A percentile compares a stretch with the other conserved stretches of the same genome.
phyloP scores from a whole-genome alignment of 768 basidiomycete species.

The Russula sp. region DNA sequence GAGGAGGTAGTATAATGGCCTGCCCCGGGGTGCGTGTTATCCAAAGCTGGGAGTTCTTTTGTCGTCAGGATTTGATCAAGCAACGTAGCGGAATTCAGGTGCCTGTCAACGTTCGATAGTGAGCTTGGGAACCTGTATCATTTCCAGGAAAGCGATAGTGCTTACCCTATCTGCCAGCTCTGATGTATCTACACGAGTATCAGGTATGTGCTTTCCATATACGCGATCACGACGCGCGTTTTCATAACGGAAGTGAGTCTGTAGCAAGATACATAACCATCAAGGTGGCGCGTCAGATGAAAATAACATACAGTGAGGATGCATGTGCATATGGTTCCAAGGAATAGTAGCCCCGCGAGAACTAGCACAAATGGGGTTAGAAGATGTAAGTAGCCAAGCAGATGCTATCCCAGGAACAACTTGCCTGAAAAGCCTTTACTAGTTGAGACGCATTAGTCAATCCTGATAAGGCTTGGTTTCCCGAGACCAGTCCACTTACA shows the following conservation, averaged over 20 bases:
- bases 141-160: not conserved
- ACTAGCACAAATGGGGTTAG: slow-evolving; percentile 30
- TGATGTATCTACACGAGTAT: slow-evolving; percentile 52
- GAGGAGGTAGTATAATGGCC: too few species aligned
- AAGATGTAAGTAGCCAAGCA: not conserved
- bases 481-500: slow-evolving; percentile 33
- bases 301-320: slow-evolving; percentile 41
- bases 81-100: slow-evolving; percentile 53
- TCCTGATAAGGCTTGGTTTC: too few species aligned
- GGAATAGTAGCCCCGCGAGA: slow-evolving; percentile 47
- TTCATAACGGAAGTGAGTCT: slow-evolving; percentile 61
- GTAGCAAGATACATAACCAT: not conserved
- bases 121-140: not conserved
- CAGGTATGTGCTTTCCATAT: slow-evolving; percentile 45
- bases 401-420: slow-evolving; percentile 20
- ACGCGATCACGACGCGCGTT: slow-evolving; percentile 49
- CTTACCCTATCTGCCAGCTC: slow-evolving; percentile 62
- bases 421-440: slow-evolving; percentile 57
- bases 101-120: slow-evolving; percentile 37
- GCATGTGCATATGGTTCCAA: slow-evolving; percentile 48
- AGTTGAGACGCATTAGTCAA: not conserved
- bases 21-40: not conserved
- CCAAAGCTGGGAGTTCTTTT: not conserved
- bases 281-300: not conserved
- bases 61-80: slow-evolving; percentile 20